Percentiles rank a stretch among this genome's conserved stretches.
Conservation (phyloP, 805 yeast genomes). For the Pichia phayaonensis region DNA sequence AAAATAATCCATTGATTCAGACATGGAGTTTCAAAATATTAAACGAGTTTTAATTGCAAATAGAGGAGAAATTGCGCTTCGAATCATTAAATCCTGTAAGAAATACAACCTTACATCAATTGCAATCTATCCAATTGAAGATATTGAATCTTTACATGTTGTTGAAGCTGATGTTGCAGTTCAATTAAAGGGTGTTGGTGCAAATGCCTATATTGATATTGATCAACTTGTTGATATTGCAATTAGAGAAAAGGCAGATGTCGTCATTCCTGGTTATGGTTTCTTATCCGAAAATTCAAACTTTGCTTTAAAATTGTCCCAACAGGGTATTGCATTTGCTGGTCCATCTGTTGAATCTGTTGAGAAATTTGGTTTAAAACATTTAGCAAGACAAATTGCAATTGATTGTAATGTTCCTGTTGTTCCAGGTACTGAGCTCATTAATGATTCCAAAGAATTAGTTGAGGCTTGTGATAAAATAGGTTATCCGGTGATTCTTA, state of each 20-base stretch:
- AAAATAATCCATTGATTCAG: not conserved
- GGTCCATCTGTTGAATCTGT: constrained; percentile 23
- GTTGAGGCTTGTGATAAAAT: constrained; percentile 13
- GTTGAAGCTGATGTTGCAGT: constrained; percentile 21
- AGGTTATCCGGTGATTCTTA: constrained; percentile 25
- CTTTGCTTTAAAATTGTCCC: constrained; percentile 15
- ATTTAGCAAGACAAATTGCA: constrained; percentile 23
- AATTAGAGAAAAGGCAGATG: constrained; percentile 25
- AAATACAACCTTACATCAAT: constrained; percentile 14
- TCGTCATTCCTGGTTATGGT: constrained; percentile 35
- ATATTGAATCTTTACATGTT: constrained; percentile 25
- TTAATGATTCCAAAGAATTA: constrained; percentile 11
- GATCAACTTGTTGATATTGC: constrained; percentile 24
- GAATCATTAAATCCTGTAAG: constrained; percentile 19
- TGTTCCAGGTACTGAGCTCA: constrained; percentile 22
- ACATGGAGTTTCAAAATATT: constrained; percentile 7
- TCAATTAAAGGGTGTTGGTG: constrained; percentile 22
- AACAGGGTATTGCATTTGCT: constrained; percentile 19
- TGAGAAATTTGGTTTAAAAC: constrained; percentile 24
- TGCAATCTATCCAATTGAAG: constrained; percentile 22
- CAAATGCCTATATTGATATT: constrained; percentile 21
- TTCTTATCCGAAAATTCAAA: constrained; percentile 30
- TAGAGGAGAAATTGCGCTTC: constrained; percentile 23
- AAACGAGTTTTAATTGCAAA: constrained; percentile 20
- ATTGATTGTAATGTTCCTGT: constrained; percentile 20